Percentiles rank a stretch among this genome's conserved stretches.
These are phyloP conservation scores for Priceomyces medius DNA, from an alignment of 805 yeast genomes.

Conservation along the genomic window DNA sequence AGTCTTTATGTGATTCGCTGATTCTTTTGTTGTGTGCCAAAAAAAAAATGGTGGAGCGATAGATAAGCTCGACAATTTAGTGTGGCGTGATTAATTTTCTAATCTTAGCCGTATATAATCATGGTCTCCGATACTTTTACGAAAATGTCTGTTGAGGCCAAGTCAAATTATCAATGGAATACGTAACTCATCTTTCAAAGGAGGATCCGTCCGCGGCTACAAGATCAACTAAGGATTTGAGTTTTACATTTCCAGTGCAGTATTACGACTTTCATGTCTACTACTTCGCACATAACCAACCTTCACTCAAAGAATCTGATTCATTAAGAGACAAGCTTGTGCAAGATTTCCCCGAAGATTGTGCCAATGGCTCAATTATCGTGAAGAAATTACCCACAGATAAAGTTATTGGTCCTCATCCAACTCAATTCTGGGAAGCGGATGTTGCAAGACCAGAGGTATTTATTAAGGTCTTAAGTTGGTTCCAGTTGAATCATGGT, in stretches of 20 bases:
- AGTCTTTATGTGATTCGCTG: no score
- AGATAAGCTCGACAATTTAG: no score
- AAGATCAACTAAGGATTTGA: slow-evolving; percentile 17
- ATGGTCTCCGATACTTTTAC: no score
- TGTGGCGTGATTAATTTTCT: no score
- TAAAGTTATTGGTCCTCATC: slow-evolving; percentile 31
- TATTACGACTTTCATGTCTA: slow-evolving; percentile 35
- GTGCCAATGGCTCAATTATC: slow-evolving; percentile 25
- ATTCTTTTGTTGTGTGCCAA: no score
- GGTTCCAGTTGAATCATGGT: slow-evolving; percentile 33
- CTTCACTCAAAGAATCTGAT: slow-evolving; percentile 20
- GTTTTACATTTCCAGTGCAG: slow-evolving; percentile 23
- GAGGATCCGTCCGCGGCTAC: slow-evolving; percentile 19
- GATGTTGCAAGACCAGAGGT: slow-evolving; percentile 32
- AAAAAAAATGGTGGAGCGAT: no score
- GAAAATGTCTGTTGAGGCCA: no score
- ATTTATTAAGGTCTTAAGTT: slow-evolving; percentile 24
- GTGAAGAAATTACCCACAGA: slow-evolving; percentile 27
- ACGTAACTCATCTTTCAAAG: slow-evolving; percentile 21
- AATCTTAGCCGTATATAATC: no score
- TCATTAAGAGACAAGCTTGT: slow-evolving; percentile 19
- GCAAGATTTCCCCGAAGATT: slow-evolving; percentile 22
- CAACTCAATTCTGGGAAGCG: slow-evolving; percentile 34
- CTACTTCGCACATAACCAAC: slow-evolving; percentile 21
- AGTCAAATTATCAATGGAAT: slow-evolving; percentile 30